Conservation (phyloP, 441 rosid genomes). For the Biscutella laevigata region DNA sequence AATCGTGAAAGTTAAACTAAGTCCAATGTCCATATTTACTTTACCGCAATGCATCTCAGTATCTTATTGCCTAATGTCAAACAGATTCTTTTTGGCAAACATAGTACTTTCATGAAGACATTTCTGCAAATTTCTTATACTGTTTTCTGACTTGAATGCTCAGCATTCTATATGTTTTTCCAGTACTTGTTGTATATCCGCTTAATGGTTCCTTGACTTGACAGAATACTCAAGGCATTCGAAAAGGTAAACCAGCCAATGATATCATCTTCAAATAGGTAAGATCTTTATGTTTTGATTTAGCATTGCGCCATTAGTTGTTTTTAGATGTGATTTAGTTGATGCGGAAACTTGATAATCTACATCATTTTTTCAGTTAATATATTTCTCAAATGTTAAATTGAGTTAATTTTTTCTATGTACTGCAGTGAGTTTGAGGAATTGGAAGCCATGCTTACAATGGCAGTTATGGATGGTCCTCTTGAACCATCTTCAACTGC, state of each 20-base stretch:
- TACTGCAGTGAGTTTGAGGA: slow-evolving; percentile 80
- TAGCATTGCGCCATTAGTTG: neutral
- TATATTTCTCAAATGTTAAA: neutral
- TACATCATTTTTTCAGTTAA: neutral
- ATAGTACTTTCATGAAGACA: neutral
- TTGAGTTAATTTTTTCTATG: neutral
- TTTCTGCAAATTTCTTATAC: neutral
- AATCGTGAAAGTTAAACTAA: neutral
- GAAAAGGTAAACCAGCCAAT: slow-evolving; percentile 70
- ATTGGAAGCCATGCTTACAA: slow-evolving; percentile 73
- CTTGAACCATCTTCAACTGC: slow-evolving; percentile 63
- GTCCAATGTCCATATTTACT: too few species aligned
- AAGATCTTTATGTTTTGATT: neutral
- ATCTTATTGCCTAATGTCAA: neutral
- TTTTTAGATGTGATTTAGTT: neutral
- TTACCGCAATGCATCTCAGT: too few species aligned
- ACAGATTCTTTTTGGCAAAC: slow-evolving; percentile 2
- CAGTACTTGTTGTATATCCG: neutral
- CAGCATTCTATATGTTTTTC: neutral
- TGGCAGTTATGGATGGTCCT: slow-evolving; percentile 83
- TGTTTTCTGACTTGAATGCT: neutral
- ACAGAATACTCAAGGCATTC: slow-evolving; percentile 75
- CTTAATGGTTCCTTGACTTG: slow-evolving; percentile 21
- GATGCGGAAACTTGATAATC: neutral
- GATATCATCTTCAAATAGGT: slow-evolving; percentile 54